Evolutionary conservation across 2,329 filamentous ascomycete genomes (phyloP).

Genomic region (Fusarium decemcellulare): DNA sequence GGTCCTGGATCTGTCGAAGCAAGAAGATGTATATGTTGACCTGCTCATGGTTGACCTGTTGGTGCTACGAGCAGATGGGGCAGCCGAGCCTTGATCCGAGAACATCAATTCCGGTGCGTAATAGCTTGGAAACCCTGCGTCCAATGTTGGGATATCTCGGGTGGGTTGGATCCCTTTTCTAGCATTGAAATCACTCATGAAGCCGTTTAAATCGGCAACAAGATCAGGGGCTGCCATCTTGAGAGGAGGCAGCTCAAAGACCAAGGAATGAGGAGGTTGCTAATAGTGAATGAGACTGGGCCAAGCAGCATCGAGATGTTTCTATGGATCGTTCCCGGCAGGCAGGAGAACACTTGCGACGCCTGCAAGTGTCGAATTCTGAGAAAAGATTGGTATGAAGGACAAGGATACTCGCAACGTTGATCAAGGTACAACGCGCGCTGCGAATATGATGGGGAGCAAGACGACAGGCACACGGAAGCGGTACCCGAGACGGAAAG

Average conservation of each 20-base stretch:
- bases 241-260: background rate
- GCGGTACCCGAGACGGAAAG: background rate
- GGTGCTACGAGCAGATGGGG: slow-evolving; percentile 16
- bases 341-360: too few relatives aligned
- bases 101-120: slow-evolving; percentile 33
- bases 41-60: slow-evolving; percentile 29
- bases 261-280: background rate
- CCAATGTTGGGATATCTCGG: background rate
- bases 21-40: slow-evolving; percentile 22
- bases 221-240: slow-evolving; percentile 24
- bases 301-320: too few relatives aligned
- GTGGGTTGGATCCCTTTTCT: slow-evolving; percentile 15
- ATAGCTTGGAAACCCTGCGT: slow-evolving; percentile 7
- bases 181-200: slow-evolving; percentile 29
- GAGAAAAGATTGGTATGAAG: background rate
- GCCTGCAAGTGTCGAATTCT: too few relatives aligned
- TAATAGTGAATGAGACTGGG: too few relatives aligned
- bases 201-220: slow-evolving; percentile 29
- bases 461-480: slow-evolving; percentile 4
- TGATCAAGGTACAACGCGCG: background rate
- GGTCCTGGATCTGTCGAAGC: slow-evolving; percentile 18
- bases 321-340: too few relatives aligned
- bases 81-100: slow-evolving; percentile 13
- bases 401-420: background rate
- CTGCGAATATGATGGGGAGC: background rate